Evolutionary conservation across 1,284 basidiomycete genomes (phyloP), one percentile per base, ranked within the genome.

Genomic region (Leccinum angustisporum): DNA sequence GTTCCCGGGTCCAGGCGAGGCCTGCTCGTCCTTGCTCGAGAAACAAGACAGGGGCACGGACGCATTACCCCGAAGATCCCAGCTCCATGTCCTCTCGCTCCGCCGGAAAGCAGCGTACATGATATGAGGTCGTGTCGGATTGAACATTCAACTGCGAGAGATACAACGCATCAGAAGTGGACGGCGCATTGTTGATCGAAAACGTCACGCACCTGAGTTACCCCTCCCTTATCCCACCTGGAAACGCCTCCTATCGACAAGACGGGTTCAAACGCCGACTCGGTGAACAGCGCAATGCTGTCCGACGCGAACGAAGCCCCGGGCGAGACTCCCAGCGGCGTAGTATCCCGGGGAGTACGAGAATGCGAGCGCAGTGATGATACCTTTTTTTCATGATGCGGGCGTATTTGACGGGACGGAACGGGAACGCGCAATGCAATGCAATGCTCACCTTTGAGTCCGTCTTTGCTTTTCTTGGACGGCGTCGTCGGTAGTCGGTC

Each of bases 281-380:
- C 90, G 36, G 82, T 84, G 77, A 92, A 96, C 25, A 97, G 71
- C 0, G 85, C 87, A 16, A 96, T 86, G 40, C 91, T 90, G 11
- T 86, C 83, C 0, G 77, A 74, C 60, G 76, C 79, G 0, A 78
- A 78, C 0, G 84, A 80, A 3, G 80, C 78, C 0, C 84, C 21
- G 79, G 8, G 80, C 78, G 31, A 90, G 77, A 30, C 80, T 85
- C 3, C 88, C 89, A 2, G 92, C 93, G 0, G 92, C 94, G 66
- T 86, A 94, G 6, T 88, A 78, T 1, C 87, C 86, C 0, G 70
- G 71, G 5, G 83, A 77, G 0, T 86, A 81, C 27, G 84, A 87
- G 72, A 96, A 94, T 0, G 91, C 85, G 1, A 97, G 76, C 0
- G 93, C 79, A 3, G 94, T 94, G 57, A 97, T 83, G 62, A 97